Evolutionary conservation across 2,329 filamentous ascomycete species (phyloP), one percentile per base, ranked within the genome.

Genomic region (Huntiella bhutanensis): DNA sequence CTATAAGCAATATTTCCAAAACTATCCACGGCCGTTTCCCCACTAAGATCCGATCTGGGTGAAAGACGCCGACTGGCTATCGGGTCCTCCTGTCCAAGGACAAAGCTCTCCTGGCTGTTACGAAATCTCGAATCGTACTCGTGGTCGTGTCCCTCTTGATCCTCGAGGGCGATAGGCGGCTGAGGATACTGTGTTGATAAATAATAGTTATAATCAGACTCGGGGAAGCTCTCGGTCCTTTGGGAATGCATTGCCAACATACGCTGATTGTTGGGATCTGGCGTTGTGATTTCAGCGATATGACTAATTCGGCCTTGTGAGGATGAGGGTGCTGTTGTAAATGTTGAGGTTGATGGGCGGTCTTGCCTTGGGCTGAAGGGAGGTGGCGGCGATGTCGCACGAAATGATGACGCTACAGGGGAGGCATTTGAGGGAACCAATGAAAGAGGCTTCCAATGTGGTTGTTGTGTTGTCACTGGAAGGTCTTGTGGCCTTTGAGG

Each of bases 81-180:
- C 0, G 57, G 56, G 39, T 59, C 56, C 46, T 58, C 58, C 48
- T 54, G 35, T 5, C 56, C 56, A 17, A 57, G 46, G 22, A 59
- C 57, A 32, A 59, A 55, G 35, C 56, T 59, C 45, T 58, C 58
- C 51, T 59, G 56, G 45, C 55, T 58, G 33, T 55, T 51, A 7
- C 50, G 50, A 55, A 56, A 58, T 5, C 51, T 39, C 6, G 38
- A 41, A n/a, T 38, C 34, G 6, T 28, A 28, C 22, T 28, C 22
- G 6, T 10, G 6, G 22, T 28, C 22, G 22, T 8, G 22, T 28
- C 22, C 22, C 22, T 28, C 22, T 28, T 28, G 22, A 28, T 28
- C 22, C 22, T 28, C 22, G 22, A 28, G 22, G 22, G 22, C 7
- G 17, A 45, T 8, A 5, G 19, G 33, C 5, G 43, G 17, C 22